A percentile compares a stretch with the other conserved stretches of the same genome.
Evolutionary conservation across 1,139 yeast genomes (phyloP).

Genomic region (Candida sp.): DNA sequence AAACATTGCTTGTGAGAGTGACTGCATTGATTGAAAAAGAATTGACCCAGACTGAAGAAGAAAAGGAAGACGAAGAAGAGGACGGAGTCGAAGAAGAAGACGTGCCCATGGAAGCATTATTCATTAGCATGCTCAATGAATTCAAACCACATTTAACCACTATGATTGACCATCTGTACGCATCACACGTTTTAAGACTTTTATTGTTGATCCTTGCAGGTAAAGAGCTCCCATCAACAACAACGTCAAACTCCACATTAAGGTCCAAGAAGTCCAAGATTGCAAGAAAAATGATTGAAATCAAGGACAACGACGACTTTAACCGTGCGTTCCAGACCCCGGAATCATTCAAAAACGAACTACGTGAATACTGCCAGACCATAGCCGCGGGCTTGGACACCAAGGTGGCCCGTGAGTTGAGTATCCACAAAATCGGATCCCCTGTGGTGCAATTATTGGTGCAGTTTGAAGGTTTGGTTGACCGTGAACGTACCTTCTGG

Average conservation of each 20-base stretch:
- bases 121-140: slow-evolving; percentile 69
- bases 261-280: slow-evolving; percentile 88
- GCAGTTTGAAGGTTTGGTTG: slow-evolving; percentile 82
- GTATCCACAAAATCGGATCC: slow-evolving; percentile 82
- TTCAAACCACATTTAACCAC: slow-evolving; percentile 59
- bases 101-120: slow-evolving; percentile 59
- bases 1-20: slow-evolving; percentile 76
- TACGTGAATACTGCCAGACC: slow-evolving; percentile 47
- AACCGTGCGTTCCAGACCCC: slow-evolving; percentile 76
- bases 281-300: slow-evolving; percentile 93
- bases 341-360: slow-evolving; percentile 64
- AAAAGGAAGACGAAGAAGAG: slow-evolving; percentile 27
- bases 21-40: slow-evolving; percentile 84
- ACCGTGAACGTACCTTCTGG: slow-evolving; percentile 73
- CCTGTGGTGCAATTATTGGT: slow-evolving; percentile 85
- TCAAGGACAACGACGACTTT: slow-evolving; percentile 76
- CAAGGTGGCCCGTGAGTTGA: slow-evolving; percentile 64
- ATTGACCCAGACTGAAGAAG: slow-evolving; percentile 39
- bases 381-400: slow-evolving; percentile 46
- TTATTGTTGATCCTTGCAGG: slow-evolving; percentile 76
- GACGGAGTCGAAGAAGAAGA: slow-evolving; percentile 37
- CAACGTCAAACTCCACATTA: slow-evolving; percentile 71
- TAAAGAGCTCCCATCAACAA: slow-evolving; percentile 78
- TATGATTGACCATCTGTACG: slow-evolving; percentile 79
- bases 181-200: slow-evolving; percentile 85